Base-by-base conservation (phyloP, 2,329 filamentous ascomycete genomes). In the Cladosporium velox region DNA sequence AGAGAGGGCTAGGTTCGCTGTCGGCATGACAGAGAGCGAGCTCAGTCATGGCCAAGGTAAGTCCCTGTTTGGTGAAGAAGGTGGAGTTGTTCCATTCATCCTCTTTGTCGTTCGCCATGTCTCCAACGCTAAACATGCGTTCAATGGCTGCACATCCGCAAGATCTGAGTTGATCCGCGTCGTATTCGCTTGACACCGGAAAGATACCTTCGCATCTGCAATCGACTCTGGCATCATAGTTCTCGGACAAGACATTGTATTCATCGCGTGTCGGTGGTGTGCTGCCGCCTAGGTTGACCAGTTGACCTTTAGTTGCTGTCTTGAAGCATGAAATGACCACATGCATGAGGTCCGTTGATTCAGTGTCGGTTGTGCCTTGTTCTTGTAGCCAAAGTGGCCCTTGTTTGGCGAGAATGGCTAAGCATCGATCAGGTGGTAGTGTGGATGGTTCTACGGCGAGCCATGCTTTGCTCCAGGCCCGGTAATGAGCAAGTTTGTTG, bases 221-320 rank as follows among this genome's bases (percentile, higher is more conserved):
- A 15, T 55, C 30, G 12, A 63, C 60, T 18, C 34, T 49, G 12
- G 60, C 49, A 44, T 63, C 34, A n/a, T 54, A 63, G 14, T 26
- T 63, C 18, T 63, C 60, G 14, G 60, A 55, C 60, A 63, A 15
- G 10, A 63, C 60, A 5, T 63, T 34, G 34, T 15, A 41, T n/a
- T 44, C 49, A 15, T 63, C 60, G 8, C 34, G 38, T 8, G 49
- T 24, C 6, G 60, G 60, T 24, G 49, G 47, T 7, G n/a, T 24
- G 4, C n/a, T 44, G 18, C 60, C 60, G 6, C 60, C 60, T 8
- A 63, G 15, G 8, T 15, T 24, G 15, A 63, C 24, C 11, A 44
- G 3, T n/a, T 51, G 47, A 15, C 49, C 60, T 21, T 55, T 55
- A 14, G 60, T 32, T 28, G 49, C 60, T 21, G 32, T 44, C n/a